phyloP scores from a whole-genome alignment of 192 early-diverging fungal species.

The Backusella liffmaniae region DNA sequence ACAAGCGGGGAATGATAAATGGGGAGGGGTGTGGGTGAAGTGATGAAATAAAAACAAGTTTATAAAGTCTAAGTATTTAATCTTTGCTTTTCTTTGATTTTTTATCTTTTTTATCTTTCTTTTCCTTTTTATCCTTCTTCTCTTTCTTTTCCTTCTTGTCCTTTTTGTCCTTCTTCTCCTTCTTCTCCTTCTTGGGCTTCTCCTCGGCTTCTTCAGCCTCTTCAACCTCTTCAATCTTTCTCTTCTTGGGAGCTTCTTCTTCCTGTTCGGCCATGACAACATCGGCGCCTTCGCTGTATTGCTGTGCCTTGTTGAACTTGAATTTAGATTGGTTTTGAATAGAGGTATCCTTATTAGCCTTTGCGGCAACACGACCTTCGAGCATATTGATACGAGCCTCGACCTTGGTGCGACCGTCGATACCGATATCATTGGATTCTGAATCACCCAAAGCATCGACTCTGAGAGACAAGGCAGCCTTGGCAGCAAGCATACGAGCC shows the following conservation, averaged over 20 bases:
- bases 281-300: conserved; percentile 43
- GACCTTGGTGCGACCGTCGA: conserved; percentile 83
- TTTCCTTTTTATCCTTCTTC: conserved; percentile 40
- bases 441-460: conserved; percentile 90
- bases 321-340: conserved; percentile 60
- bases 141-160: conserved; percentile 54
- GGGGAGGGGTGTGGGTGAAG: neutral
- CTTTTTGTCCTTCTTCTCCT: conserved; percentile 53
- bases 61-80: neutral
- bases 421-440: conserved; percentile 78
- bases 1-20: neutral
- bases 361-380: conserved; percentile 75
- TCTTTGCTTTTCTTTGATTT: neutral
- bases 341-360: conserved; percentile 69
- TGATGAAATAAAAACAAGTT: neutral
- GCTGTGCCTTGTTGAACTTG: conserved; percentile 50
- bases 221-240: conserved; percentile 44
- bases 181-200: conserved; percentile 47
- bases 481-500: conserved; percentile 90
- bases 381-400: conserved; percentile 87
- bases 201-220: conserved; percentile 41
- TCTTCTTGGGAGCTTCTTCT: conserved; percentile 48
- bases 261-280: conserved; percentile 34
- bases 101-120: conserved; percentile 39
- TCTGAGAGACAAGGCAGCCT: conserved; percentile 85